Evolutionary conservation across 225 moss, liverwort and hornwort species (phyloP), one percentile per base, ranked within the genome.

Genomic region (Marchantia polymorpha): DNA sequence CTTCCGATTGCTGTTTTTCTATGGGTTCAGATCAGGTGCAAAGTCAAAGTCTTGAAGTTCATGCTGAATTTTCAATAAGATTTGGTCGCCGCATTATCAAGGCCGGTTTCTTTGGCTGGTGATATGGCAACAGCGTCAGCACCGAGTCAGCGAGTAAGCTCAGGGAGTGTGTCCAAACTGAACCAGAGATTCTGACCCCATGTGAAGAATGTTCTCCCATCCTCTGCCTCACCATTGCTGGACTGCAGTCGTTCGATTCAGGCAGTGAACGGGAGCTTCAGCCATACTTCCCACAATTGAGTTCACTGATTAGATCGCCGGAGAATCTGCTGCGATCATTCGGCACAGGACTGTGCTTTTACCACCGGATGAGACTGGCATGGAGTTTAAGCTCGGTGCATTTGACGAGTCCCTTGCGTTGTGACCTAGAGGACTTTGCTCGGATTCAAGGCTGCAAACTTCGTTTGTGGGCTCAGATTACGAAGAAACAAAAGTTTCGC

Each of bases 121-220:
- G 69, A 69, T 67, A 20, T 69, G 69, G 46, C 69, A 48, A 17
- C 69, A 39, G 19, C 69, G 67, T 67, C 67, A 67, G 67, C 67
- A 67, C 14, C 67, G 67, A 67, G 69, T 19, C 69, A 48, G 69
- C 47, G 47, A 69, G 7, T 31, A 17, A 17, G 19, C 31, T n/a
- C n/a, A n/a, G n/a, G n/a, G n/a, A n/a, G n/a, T n/a, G n/a, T n/a
- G n/a, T 29, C 46, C 6, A 0, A 46, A 29, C 19, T 26, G 13
- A 69, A 69, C 16, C 19, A 20, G 12, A 8, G 14, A 47, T 19
- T 48, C 69, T 20, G 20, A 10, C 69, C 69, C 19, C 69, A 47
- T 46, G 46, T 46, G 47, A 69, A 47, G 7, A 13, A 23, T 29
- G 66, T 66, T 66, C 66, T 66, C 66, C 13, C 66, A 66, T 66